Conservation (phyloP, 179 eudicot species). For the Drosera spatulata region DNA sequence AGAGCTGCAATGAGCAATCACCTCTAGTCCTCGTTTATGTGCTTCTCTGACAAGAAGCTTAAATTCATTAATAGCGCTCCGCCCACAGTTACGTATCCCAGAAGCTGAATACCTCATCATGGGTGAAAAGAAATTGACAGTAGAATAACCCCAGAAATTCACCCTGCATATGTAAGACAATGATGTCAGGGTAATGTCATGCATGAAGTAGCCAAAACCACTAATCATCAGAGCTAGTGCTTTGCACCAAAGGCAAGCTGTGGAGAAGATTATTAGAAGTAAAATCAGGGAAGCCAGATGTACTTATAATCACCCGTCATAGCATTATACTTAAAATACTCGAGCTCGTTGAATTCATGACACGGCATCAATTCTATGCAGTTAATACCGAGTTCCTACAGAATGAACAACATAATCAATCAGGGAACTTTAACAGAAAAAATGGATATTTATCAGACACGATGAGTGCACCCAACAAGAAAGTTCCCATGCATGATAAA, state of each 20-base stretch:
- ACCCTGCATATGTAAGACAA: slow-evolving; percentile 32
- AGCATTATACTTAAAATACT: slow-evolving; percentile 79
- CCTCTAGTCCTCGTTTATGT: slow-evolving; percentile 96
- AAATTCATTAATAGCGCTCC: slow-evolving; percentile 79
- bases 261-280: neutral
- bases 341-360: slow-evolving; percentile 96
- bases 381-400: slow-evolving; percentile 95
- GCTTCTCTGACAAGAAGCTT: slow-evolving; percentile 91
- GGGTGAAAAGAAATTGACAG: slow-evolving; percentile 82
- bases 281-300: neutral
- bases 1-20: slow-evolving; percentile 20
- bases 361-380: slow-evolving; percentile 99
- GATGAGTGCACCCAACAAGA: too few relatives aligned
- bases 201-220: too few relatives aligned
- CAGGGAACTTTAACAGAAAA: neutral
- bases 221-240: too few relatives aligned
- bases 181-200: too few relatives aligned
- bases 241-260: too few relatives aligned
- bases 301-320: slow-evolving; percentile 94
- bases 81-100: slow-evolving; percentile 64
- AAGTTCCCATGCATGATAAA: too few relatives aligned
- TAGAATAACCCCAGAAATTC: slow-evolving; percentile 98
- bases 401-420: slow-evolving; percentile 9
- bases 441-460: too few relatives aligned
- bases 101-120: slow-evolving; percentile 86